Base-by-base conservation (phyloP, 2,329 filamentous ascomycete species). In the Fusarium begoniae region DNA sequence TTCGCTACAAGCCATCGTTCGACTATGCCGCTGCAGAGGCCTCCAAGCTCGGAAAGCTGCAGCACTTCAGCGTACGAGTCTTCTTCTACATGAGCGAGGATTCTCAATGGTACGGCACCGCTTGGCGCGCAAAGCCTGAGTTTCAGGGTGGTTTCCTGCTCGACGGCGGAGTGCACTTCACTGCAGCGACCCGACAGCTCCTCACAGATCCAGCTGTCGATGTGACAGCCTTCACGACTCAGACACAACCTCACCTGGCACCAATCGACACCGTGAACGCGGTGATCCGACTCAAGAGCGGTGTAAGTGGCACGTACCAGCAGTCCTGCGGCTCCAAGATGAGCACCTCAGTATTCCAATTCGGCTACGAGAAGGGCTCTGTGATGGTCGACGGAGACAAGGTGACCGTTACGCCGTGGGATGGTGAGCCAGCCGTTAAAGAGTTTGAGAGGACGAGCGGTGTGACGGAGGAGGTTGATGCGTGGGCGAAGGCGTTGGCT, bases 111-210 rank as follows among this genome's bases (percentile, higher is more conserved):
- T 86, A 84, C 73, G 83, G 86, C 54, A 90, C 88, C 7, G 73
- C 83, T 32, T 89, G 93, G 93, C 90, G 93, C 62, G 92, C 91
- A 80, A 87, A 83, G 63, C 93, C 93, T 3, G 85, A 88, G 59
- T 89, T 94, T 79, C 92, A 94, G 81, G 93, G 93, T 62, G 93
- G 93, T 0, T 95, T 94, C 79, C 80, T 95, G 62, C 88, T 95
- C 5, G 93, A 95, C 78, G 92, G 90, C 20, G 93, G 93, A 48
- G 92, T 95, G 32, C 93, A 95, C 81, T 91, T 89, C 69, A 84
- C 91, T 12, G 93, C 93, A 13, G 90, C 83, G 1, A 85, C 91
- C 56, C 85, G 93, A 22, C 80, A 88, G 38, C 79, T 95, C 47
- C 83, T 94, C 35, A 55, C 43, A 8, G 83, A 84, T 22, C 80